Conservation (phyloP, 2,329 filamentous ascomycete species). For the Pestalotiopsis sp. region DNA sequence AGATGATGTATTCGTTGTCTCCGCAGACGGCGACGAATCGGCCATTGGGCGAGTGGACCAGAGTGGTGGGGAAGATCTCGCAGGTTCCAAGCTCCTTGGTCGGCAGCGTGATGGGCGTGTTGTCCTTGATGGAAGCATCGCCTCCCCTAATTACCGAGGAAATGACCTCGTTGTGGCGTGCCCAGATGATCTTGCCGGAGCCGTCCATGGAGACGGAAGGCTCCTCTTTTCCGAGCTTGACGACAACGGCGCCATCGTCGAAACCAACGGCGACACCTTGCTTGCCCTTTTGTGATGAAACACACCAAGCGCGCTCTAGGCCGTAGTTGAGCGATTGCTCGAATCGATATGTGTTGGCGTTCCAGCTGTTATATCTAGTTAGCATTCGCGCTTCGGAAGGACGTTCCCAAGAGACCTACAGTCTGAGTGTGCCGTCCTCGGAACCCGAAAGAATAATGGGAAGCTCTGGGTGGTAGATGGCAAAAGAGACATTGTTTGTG, state of each 20-base stretch:
- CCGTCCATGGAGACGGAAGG: conserved; percentile 97
- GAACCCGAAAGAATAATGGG: conserved; percentile 96
- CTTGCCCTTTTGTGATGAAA: conserved; percentile 90
- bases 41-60: conserved; percentile 94
- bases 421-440: conserved; percentile 95
- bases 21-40: conserved; percentile 81
- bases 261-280: conserved; percentile 96
- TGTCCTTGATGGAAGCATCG: conserved; percentile 82
- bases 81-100: conserved; percentile 95
- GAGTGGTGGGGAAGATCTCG: conserved; percentile 93
- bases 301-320: conserved; percentile 95
- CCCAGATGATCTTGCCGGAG: conserved; percentile 95
- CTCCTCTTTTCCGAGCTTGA: conserved; percentile 96
- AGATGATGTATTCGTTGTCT: conserved; percentile 98
- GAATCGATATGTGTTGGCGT: conserved; percentile 94
- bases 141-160: conserved; percentile 94
- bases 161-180: conserved; percentile 91
- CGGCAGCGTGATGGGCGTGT: conserved; percentile 79
- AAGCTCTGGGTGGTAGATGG: conserved; percentile 95
- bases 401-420: conserved; percentile 37
- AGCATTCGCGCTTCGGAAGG: background rate
- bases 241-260: conserved; percentile 95
- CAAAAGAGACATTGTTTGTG: conserved; percentile 97
- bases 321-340: conserved; percentile 97
- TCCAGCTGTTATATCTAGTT: conserved; percentile 57